Evolutionary conservation across 2,329 filamentous ascomycete genomes (phyloP).

Genomic region (Exophiala aquamarina): DNA sequence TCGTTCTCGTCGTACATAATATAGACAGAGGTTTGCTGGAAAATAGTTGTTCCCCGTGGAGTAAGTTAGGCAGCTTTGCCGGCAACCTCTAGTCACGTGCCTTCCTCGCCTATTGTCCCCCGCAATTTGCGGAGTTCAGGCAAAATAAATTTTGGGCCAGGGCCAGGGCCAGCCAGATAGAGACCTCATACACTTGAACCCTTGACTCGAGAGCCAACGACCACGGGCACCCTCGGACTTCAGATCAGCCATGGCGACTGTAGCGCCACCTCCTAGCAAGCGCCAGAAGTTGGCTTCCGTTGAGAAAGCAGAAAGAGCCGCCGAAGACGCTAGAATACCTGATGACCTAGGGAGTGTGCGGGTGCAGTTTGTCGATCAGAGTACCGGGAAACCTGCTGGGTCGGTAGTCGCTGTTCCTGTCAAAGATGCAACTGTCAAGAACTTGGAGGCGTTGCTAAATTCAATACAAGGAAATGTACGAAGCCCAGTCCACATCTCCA

Average conservation of each 20-base stretch:
- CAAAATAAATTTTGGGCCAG: too few species aligned
- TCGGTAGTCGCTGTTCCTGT: conserved; percentile 75
- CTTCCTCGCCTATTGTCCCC: too few species aligned
- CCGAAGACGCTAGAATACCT: conserved; percentile 68
- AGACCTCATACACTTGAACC: too few species aligned
- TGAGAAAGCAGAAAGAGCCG: conserved; percentile 70
- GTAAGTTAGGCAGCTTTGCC: too few species aligned
- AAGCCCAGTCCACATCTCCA: conserved; percentile 7
- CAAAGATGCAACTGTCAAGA: conserved; percentile 82
- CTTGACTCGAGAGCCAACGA: too few species aligned
- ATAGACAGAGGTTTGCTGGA: too few species aligned
- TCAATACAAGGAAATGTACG: conserved; percentile 74
- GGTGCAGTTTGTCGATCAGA: conserved; percentile 85
- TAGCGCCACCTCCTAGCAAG: conserved; percentile 82
- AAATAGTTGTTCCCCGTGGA: too few species aligned
- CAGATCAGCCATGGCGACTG: conserved; percentile 65
- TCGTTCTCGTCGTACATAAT: too few species aligned
- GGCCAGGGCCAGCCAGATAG: too few species aligned
- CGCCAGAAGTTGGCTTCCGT: conserved; percentile 75
- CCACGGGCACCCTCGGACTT: too few species aligned
- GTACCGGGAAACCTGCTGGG: conserved; percentile 65
- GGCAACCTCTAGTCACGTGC: too few species aligned
- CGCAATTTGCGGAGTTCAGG: too few species aligned
- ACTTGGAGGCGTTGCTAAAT: conserved; percentile 83
- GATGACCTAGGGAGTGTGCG: conserved; percentile 74